Evolutionary conservation across 768 basidiomycete genomes (phyloP).

Genomic region (Tylopilus subfusipes): DNA sequence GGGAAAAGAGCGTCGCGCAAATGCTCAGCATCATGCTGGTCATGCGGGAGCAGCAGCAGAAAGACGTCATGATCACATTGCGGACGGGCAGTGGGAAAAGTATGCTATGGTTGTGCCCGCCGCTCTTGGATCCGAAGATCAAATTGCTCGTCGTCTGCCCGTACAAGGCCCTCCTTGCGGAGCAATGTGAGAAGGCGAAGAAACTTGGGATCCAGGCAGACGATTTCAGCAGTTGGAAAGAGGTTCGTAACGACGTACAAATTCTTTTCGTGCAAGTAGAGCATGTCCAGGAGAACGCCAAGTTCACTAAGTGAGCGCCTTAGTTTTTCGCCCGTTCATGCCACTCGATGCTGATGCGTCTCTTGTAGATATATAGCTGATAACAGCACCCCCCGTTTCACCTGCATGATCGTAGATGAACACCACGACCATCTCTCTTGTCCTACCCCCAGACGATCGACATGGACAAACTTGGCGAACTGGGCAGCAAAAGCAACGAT

Average conservation of each 20-base stretch:
- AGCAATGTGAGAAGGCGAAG: not conserved
- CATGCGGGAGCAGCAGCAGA: no score
- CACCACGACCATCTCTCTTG: not conserved
- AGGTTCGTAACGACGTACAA: not conserved
- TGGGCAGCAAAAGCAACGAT: not conserved
- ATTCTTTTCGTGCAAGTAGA: conserved; percentile 11
- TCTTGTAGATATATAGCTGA: no score
- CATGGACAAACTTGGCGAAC: not conserved
- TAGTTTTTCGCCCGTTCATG: no score
- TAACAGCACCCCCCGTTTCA: not conserved
- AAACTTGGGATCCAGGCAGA: not conserved
- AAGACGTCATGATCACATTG: conserved; percentile 4
- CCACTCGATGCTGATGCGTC: no score
- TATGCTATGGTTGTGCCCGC: conserved; percentile 6
- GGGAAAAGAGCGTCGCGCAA: no score
- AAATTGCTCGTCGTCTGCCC: conserved; percentile 8
- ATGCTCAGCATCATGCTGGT: no score
- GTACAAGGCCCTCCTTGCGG: conserved; percentile 5
- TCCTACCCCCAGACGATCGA: not conserved
- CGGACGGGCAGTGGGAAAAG: conserved; percentile 1
- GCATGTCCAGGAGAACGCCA: not conserved
- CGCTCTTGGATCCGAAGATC: not conserved
- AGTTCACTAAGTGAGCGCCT: no score
- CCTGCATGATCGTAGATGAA: not conserved
- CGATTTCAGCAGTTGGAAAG: not conserved